phyloP scores from a whole-genome alignment of 2,329 filamentous ascomycete species.

The Microdochium trichocladiopsis region DNA sequence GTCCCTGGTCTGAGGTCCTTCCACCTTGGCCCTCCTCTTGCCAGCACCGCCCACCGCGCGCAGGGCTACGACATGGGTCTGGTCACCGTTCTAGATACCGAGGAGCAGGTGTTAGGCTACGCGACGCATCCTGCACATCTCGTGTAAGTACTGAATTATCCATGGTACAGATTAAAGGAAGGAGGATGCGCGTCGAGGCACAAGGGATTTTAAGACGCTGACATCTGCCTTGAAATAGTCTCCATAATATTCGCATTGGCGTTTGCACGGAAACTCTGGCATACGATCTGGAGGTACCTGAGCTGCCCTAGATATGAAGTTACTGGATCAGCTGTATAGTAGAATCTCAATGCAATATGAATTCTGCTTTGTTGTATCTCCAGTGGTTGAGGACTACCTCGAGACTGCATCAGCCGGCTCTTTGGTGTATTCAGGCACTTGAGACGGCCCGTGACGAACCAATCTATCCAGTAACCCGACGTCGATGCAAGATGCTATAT shows the following conservation, averaged over 20 bases:
- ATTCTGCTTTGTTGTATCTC: too few species aligned
- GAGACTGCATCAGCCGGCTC: too few species aligned
- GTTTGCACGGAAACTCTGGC: background rate
- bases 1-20: conserved; percentile 1
- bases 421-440: too few species aligned
- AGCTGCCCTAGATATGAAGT: background rate
- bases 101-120: conserved; percentile 8
- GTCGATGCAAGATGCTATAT: too few species aligned
- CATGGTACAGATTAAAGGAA: too few species aligned
- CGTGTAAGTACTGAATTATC: background rate
- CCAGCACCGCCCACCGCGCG: conserved; percentile 6
- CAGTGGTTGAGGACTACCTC: too few species aligned
- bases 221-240: background rate
- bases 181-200: too few species aligned
- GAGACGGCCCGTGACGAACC: too few species aligned
- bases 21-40: conserved; percentile 5
- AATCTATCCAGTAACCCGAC: too few species aligned
- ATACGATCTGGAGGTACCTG: background rate
- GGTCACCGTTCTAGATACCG: conserved; percentile 9
- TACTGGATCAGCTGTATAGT: too few species aligned
- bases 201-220: too few species aligned
- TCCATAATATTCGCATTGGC: background rate
- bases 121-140: conserved; percentile 9
- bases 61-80: conserved; percentile 10
- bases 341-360: too few species aligned